Evolutionary conservation across 2,329 filamentous ascomycete species (phyloP).

Genomic region (Nemania abortiva): DNA sequence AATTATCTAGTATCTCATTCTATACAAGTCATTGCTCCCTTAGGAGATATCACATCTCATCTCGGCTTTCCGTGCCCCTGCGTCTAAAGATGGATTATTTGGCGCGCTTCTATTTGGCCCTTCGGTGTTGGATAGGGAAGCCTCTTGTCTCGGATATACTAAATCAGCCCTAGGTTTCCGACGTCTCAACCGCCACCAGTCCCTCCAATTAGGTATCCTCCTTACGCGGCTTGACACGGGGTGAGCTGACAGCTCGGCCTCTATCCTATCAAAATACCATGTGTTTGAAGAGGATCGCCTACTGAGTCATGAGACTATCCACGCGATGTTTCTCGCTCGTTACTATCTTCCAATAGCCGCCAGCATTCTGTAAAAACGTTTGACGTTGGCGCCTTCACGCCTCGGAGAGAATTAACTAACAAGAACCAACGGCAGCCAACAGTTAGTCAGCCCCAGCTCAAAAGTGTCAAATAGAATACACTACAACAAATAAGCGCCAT

Average conservation of each 20-base stretch:
- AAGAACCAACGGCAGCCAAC: neutral
- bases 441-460: neutral
- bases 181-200: slow-evolving; percentile 17
- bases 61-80: neutral
- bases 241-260: slow-evolving; percentile 4
- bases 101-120: slow-evolving; percentile 13
- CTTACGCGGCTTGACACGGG: slow-evolving; percentile 22
- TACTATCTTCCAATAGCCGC: slow-evolving; percentile 42
- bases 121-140: slow-evolving; percentile 25
- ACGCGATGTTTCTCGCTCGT: slow-evolving; percentile 21
- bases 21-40: neutral
- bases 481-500: slow-evolving; percentile 36
- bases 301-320: slow-evolving; percentile 20
- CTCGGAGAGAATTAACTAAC: slow-evolving; percentile 14
- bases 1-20: neutral
- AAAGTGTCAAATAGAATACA: slow-evolving; percentile 36
- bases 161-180: slow-evolving; percentile 35
- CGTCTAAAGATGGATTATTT: slow-evolving; percentile 40
- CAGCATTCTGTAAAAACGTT: slow-evolving; percentile 36
- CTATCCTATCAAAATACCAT: slow-evolving; percentile 5
- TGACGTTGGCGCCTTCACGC: slow-evolving; percentile 35
- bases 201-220: neutral
- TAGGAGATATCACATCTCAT: neutral
- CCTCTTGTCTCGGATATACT: slow-evolving; percentile 45
- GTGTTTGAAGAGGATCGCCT: neutral